phyloP scores from a whole-genome alignment of 2,329 filamentous ascomycete species.

The Fusarium irregulare region DNA sequence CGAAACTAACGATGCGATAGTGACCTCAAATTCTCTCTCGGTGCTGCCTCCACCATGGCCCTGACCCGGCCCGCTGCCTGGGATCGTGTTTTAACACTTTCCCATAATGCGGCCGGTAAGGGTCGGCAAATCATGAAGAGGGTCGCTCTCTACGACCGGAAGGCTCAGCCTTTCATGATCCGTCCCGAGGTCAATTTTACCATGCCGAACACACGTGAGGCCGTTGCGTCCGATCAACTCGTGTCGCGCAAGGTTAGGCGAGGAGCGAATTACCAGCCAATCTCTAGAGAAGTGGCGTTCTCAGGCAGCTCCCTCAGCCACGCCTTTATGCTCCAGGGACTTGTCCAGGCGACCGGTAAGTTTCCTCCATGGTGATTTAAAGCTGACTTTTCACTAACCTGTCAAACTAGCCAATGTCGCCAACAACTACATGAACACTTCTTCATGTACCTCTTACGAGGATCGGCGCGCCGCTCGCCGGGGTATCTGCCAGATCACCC shows the following conservation, averaged over 20 bases:
- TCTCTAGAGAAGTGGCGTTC: constrained; percentile 3
- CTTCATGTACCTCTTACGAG: constrained; percentile 17
- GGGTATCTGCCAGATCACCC: constrained; percentile 34
- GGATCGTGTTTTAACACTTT: constrained; percentile 47
- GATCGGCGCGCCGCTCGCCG: constrained; percentile 20
- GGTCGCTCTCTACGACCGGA: constrained; percentile 32
- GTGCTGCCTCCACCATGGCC: constrained; percentile 30
- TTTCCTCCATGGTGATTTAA: background rate
- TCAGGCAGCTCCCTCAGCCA: constrained; percentile 1
- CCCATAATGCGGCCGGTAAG: constrained; percentile 40
- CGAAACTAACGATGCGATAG: constrained; percentile 35
- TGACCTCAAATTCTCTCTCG: constrained; percentile 39
- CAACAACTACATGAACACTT: constrained; percentile 39
- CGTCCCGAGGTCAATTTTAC: background rate
- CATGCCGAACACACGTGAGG: background rate
- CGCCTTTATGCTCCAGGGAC: constrained; percentile 14
- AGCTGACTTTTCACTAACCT: constrained; percentile 22
- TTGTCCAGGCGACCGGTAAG: constrained; percentile 50
- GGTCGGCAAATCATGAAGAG: constrained; percentile 51
- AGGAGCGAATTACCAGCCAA: background rate
- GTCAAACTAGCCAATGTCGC: constrained; percentile 42
- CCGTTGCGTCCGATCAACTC: constrained; percentile 17
- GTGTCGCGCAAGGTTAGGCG: constrained; percentile 25
- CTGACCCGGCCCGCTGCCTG: constrained; percentile 46
- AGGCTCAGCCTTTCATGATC: background rate